Percentiles rank a stretch among this genome's conserved stretches.
Evolutionary conservation across 371 early-diverging fungal genomes (phyloP).

Genomic region (Fennellomyces sp.): DNA sequence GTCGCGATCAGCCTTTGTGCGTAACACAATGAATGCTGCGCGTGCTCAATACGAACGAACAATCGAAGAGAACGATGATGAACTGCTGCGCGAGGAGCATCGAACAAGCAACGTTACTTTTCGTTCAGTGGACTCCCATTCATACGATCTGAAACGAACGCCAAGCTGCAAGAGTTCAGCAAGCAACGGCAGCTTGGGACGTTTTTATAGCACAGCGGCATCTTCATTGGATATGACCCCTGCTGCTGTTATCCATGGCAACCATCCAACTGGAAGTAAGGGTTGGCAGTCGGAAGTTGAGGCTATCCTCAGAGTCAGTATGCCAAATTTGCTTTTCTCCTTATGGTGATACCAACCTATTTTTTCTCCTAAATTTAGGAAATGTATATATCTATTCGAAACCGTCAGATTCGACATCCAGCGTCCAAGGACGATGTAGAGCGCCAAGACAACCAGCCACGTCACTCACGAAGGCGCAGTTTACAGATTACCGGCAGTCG

Average conservation of each 20-base stretch:
- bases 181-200: slow-evolving; percentile 8
- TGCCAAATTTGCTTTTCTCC: no score
- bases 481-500: slow-evolving; percentile 26
- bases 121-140: slow-evolving; percentile 10
- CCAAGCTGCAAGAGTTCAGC: slow-evolving; percentile 15
- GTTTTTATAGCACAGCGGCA: background rate
- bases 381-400: slow-evolving; percentile 66
- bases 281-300: slow-evolving; percentile 46
- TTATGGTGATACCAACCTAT: no score
- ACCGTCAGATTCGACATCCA: slow-evolving; percentile 64
- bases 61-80: slow-evolving; percentile 1
- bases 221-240: slow-evolving; percentile 13
- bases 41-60: slow-evolving; percentile 37
- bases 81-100: slow-evolving; percentile 4
- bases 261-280: slow-evolving; percentile 14
- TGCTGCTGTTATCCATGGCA: slow-evolving; percentile 5
- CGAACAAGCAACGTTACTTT: slow-evolving; percentile 20
- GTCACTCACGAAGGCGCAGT: slow-evolving; percentile 23
- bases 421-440: slow-evolving; percentile 13
- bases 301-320: slow-evolving; percentile 31
- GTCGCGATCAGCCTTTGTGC: slow-evolving; percentile 65
- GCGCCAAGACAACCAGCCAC: background rate
- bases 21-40: slow-evolving; percentile 60
- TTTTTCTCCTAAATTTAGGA: slow-evolving; percentile 53
- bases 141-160: slow-evolving; percentile 14